Evolutionary conservation across 805 yeast genomes (phyloP).

Genomic region (Clavispora vitiphila): DNA sequence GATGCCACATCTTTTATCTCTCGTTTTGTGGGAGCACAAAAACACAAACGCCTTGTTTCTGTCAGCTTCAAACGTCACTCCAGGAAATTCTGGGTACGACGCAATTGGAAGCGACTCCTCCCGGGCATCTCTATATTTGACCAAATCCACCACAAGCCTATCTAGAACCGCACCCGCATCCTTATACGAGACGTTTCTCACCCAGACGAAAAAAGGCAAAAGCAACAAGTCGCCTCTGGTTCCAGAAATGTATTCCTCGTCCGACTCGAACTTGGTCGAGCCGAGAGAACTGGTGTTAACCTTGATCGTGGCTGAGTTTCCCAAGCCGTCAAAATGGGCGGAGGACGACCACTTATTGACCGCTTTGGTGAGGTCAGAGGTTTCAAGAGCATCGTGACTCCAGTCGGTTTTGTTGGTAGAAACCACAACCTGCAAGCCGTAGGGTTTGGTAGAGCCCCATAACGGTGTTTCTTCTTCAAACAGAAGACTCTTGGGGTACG

Average conservation of each 20-base stretch:
- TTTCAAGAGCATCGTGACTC: conserved; percentile 65
- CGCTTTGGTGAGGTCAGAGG: conserved; percentile 37
- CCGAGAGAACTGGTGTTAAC: conserved; percentile 54
- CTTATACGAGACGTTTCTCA: conserved; percentile 42
- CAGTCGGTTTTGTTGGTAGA: conserved; percentile 86
- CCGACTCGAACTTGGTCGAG: conserved; percentile 37
- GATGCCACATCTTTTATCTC: conserved; percentile 91
- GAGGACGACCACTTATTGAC: conserved; percentile 34
- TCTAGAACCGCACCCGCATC: conserved; percentile 43
- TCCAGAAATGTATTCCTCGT: conserved; percentile 37
- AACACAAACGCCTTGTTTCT: conserved; percentile 47
- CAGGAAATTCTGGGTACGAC: conserved; percentile 16
- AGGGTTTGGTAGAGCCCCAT: conserved; percentile 69
- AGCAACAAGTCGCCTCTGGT: conserved; percentile 56
- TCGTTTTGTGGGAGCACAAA: conserved; percentile 82
- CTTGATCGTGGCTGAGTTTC: conserved; percentile 31
- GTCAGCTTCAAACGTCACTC: conserved; percentile 28
- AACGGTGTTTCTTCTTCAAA: conserved; percentile 39
- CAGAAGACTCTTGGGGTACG: conserved; percentile 46
- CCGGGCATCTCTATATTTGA: conserved; percentile 17
- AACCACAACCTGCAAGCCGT: conserved; percentile 67
- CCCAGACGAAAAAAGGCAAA: conserved; percentile 72
- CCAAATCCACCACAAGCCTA: conserved; percentile 39
- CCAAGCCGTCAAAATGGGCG: conserved; percentile 17
- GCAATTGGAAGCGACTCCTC: conserved; percentile 6